A percentile compares a stretch with the other conserved stretches of the same genome.
Conservation (phyloP, 345 rosid genomes). For the Combretum micranthum region DNA sequence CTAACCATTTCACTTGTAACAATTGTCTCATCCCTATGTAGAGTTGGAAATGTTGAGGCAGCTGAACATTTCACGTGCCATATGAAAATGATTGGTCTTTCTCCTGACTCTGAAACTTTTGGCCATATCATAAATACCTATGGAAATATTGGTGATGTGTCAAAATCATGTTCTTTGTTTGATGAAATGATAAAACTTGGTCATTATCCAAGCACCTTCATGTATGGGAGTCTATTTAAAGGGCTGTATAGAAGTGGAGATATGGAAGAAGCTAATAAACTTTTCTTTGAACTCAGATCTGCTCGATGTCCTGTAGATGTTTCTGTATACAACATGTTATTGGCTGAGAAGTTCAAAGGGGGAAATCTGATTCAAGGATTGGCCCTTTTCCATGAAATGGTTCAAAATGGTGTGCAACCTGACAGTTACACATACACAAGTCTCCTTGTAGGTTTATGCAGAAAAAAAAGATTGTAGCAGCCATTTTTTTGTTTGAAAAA, state of each 20-base stretch:
- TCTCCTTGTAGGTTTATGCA: conserved; percentile 63
- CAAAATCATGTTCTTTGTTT: conserved; percentile 52
- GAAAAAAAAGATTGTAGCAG: conserved; percentile 57
- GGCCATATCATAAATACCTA: conserved; percentile 62
- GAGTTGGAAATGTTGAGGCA: conserved; percentile 48
- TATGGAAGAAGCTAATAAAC: conserved; percentile 47
- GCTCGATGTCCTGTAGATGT: conserved; percentile 61
- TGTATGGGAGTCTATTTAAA: conserved; percentile 75
- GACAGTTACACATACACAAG: conserved; percentile 58
- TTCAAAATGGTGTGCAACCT: conserved; percentile 43
- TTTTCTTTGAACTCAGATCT: conserved; percentile 41
- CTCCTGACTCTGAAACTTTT: conserved; percentile 49
- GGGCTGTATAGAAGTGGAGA: conserved; percentile 78
- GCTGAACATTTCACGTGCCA: conserved; percentile 62
- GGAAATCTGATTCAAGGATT: conserved; percentile 60
- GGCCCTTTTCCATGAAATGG: conserved; percentile 63
- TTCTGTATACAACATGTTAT: conserved; percentile 55
- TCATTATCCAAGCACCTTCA: conserved; percentile 55
- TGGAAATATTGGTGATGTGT: conserved; percentile 47
- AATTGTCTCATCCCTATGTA: conserved; percentile 58
- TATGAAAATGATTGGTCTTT: conserved; percentile 37
- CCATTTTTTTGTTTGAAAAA: conserved; percentile 52
- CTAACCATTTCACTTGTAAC: conserved; percentile 50
- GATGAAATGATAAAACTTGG: conserved; percentile 76
- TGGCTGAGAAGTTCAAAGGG: conserved; percentile 48